phyloP scores from a whole-genome alignment of 1,139 yeast genomes.

The Diutina rugosa region DNA sequence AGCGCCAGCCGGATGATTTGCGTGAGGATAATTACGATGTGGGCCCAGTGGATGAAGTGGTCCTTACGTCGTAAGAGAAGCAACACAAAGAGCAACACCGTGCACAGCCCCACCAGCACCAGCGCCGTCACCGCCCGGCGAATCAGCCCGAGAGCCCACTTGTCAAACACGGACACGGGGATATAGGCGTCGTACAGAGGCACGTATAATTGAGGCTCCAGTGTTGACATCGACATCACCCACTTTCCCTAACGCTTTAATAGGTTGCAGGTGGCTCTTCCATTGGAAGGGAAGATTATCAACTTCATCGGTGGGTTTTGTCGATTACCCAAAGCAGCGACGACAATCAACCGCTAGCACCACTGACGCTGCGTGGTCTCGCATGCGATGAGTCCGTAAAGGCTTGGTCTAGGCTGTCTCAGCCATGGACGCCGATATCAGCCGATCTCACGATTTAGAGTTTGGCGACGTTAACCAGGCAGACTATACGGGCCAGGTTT shows the following conservation, averaged over 20 bases:
- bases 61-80: neutral
- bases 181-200: neutral
- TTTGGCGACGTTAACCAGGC: neutral
- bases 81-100: neutral
- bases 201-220: neutral
- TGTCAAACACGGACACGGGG: neutral
- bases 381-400: neutral
- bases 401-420: neutral
- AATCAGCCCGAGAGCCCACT: neutral
- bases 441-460: neutral
- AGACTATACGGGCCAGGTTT: neutral
- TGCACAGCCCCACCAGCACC: neutral
- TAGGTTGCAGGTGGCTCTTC: no score
- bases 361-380: neutral
- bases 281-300: neutral
- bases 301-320: neutral
- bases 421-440: neutral
- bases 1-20: neutral
- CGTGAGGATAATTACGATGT: neutral
- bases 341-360: neutral
- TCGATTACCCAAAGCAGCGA: neutral
- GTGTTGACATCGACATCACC: neutral
- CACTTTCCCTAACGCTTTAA: neutral
- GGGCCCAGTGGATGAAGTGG: slow-evolving; percentile 1
- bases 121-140: neutral